Conservation (phyloP, 2,329 filamentous ascomycete genomes). For the Exutisphaerella laricina region DNA sequence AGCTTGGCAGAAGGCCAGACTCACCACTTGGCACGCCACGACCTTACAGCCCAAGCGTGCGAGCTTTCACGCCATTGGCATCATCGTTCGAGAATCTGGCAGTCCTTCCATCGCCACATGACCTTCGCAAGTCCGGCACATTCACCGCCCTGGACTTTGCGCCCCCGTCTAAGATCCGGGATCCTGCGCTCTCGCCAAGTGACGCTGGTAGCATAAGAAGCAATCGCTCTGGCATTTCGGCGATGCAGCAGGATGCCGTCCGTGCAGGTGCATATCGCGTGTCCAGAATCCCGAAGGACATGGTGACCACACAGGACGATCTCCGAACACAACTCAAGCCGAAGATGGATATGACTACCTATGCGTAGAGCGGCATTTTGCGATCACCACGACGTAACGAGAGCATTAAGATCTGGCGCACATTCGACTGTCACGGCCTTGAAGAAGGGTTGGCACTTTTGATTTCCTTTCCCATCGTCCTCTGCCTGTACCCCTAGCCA, state of each 20-base stretch:
- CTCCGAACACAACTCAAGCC: constrained; percentile 55
- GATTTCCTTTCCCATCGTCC: neutral
- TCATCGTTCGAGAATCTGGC: constrained; percentile 83
- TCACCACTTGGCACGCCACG: constrained; percentile 54
- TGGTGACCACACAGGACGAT: constrained; percentile 70
- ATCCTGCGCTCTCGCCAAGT: constrained; percentile 40
- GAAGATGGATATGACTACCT: constrained; percentile 25
- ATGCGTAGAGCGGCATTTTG: constrained; percentile 13
- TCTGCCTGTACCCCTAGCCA: constrained; percentile 1
- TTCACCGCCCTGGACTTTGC: constrained; percentile 79
- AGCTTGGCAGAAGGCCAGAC: constrained; percentile 58
- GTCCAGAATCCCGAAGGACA: constrained; percentile 73
- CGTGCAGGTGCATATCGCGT: constrained; percentile 80
- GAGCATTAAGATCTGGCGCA: constrained; percentile 6
- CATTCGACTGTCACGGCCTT: constrained; percentile 1
- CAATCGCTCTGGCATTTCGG: constrained; percentile 72
- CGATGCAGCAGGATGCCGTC: constrained; percentile 63
- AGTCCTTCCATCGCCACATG: constrained; percentile 79
- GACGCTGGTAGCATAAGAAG: constrained; percentile 54
- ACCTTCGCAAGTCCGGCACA: constrained; percentile 69
- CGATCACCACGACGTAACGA: constrained; percentile 5
- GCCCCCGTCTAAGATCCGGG: constrained; percentile 67
- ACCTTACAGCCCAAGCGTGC: constrained; percentile 69
- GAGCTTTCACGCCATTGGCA: constrained; percentile 69
- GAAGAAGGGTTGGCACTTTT: constrained; percentile 1